Percentiles rank a stretch among this genome's conserved stretches.
Conservation (phyloP, 257 asterid species). For the Ballota nigra region DNA sequence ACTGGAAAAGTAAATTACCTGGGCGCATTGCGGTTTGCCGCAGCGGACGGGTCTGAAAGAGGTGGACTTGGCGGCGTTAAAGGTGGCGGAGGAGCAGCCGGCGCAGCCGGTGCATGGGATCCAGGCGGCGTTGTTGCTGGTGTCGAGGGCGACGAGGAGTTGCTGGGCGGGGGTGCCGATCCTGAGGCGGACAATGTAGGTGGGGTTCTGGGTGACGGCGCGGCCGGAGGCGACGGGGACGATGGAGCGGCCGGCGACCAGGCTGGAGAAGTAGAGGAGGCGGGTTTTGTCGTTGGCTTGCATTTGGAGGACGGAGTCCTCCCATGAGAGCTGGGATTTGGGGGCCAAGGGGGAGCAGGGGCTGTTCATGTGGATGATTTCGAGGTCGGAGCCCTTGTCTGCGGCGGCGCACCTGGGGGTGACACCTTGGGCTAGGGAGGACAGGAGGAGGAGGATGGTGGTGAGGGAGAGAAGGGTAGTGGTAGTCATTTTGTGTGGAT, state of each 20-base stretch:
- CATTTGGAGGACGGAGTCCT: conserved; percentile 62
- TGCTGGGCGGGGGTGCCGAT: conserved; percentile 80
- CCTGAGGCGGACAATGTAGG: conserved; percentile 58
- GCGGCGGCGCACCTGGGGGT: conserved; percentile 30
- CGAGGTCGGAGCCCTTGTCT: conserved; percentile 53
- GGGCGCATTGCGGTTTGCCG: conserved; percentile 59
- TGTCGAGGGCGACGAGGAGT: conserved; percentile 66
- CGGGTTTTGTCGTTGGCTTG: conserved; percentile 61
- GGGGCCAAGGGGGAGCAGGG: conserved; percentile 64
- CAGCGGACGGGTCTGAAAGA: conserved; percentile 60
- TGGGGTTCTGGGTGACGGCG: conserved; percentile 61
- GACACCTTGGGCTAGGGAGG: conserved; percentile 24
- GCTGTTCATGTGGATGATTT: conserved; percentile 60
- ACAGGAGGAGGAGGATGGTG: conserved; percentile 29
- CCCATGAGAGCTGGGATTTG: conserved; percentile 49
- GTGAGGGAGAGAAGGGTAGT: conserved; percentile 21
- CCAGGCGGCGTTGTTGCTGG: conserved; percentile 85
- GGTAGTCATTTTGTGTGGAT: not conserved
- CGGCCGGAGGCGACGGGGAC: conserved; percentile 75
- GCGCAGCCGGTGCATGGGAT: conserved; percentile 66
- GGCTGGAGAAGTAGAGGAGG: conserved; percentile 56
- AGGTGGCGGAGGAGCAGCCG: conserved; percentile 63
- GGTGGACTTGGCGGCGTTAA: conserved; percentile 51
- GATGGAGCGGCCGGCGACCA: conserved; percentile 57
- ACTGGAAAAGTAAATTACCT: conserved; percentile 41